Percentiles rank a stretch among this genome's conserved stretches.
Evolutionary conservation across 2,329 filamentous ascomycete species (phyloP).

Genomic region (Diaporthe australafricana): DNA sequence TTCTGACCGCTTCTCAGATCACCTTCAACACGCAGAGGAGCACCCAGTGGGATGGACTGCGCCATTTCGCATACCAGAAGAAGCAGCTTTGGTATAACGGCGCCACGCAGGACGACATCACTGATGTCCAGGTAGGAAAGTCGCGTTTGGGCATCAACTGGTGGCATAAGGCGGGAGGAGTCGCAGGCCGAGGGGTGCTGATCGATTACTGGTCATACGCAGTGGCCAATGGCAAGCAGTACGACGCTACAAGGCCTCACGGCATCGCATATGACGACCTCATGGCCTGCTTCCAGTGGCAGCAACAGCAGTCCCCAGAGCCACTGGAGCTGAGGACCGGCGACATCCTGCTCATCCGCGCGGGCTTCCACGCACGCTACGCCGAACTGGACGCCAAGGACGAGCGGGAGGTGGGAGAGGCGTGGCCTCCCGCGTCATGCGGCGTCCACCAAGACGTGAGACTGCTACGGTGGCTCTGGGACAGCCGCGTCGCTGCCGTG

Average conservation of each 20-base stretch:
- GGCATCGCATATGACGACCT: neutral
- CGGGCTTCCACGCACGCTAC: conserved; percentile 25
- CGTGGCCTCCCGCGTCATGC: conserved; percentile 19
- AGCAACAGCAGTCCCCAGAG: conserved; percentile 3
- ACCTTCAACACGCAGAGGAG: conserved; percentile 59
- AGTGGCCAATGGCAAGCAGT: neutral
- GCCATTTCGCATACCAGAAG: conserved; percentile 48
- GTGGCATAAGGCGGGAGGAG: conserved; percentile 2
- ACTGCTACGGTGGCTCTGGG: conserved; percentile 69
- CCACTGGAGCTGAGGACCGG: conserved; percentile 14
- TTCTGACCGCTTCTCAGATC: conserved; percentile 42
- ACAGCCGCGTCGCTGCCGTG: conserved; percentile 75
- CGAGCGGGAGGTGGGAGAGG: neutral
- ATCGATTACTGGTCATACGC: conserved; percentile 24
- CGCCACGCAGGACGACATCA: neutral
- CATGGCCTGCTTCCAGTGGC: conserved; percentile 10
- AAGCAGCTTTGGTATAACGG: conserved; percentile 20
- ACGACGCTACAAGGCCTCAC: conserved; percentile 8
- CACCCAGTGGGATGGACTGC: conserved; percentile 63
- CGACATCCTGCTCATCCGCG: conserved; percentile 26
- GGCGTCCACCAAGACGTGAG: conserved; percentile 7
- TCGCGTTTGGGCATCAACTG: conserved; percentile 18
- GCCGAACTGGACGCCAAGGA: neutral
- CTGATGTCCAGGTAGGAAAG: neutral
- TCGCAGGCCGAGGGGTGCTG: conserved; percentile 30